These are phyloP conservation scores for Alternaria panax DNA, from an alignment of 2,329 filamentous ascomycete genomes.

Conservation along the genomic window DNA sequence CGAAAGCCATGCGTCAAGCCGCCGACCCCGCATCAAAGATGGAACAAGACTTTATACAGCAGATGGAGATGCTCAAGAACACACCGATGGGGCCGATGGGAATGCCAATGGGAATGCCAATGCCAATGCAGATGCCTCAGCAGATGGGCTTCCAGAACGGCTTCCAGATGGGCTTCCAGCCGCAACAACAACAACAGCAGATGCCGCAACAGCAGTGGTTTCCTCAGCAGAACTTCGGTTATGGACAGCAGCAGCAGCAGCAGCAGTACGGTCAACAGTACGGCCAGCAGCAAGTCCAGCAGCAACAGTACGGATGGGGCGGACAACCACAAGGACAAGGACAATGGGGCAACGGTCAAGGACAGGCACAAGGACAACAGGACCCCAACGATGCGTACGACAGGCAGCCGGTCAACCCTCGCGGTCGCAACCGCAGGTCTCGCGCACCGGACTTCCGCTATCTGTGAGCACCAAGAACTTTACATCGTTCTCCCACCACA, in stretches of 20 bases:
- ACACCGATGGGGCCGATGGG: conserved; percentile 49
- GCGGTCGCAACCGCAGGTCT: conserved; percentile 79
- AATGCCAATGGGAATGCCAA: conserved; percentile 20
- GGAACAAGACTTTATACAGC: conserved; percentile 53
- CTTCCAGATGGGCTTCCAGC: conserved; percentile 21
- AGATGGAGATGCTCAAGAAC: conserved; percentile 55
- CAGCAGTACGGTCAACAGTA: conserved; percentile 13
- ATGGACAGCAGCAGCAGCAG: conserved; percentile 14
- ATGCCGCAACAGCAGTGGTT: conserved; percentile 29
- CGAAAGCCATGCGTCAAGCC: conserved; percentile 58
- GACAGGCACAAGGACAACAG: conserved; percentile 5
- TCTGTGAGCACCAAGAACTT: conserved; percentile 7
- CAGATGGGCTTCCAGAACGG: conserved; percentile 7
- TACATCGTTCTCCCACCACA: conserved; percentile 5
- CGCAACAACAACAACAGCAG: conserved; percentile 13
- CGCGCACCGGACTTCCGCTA: conserved; percentile 78
- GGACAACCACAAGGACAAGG: conserved; percentile 5
- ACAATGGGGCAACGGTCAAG: conserved; percentile 11
- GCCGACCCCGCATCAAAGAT: conserved; percentile 60
- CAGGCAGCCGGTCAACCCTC: conserved; percentile 91
- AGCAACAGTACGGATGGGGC: conserved; percentile 22
- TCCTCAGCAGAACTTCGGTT: conserved; percentile 63
- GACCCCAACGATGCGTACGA: conserved; percentile 75
- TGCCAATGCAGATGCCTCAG: conserved; percentile 21
- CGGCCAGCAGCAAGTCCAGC: no score